phyloP scores from a whole-genome alignment of 495 filamentous ascomycete genomes.

The Penicillium flavigenum region DNA sequence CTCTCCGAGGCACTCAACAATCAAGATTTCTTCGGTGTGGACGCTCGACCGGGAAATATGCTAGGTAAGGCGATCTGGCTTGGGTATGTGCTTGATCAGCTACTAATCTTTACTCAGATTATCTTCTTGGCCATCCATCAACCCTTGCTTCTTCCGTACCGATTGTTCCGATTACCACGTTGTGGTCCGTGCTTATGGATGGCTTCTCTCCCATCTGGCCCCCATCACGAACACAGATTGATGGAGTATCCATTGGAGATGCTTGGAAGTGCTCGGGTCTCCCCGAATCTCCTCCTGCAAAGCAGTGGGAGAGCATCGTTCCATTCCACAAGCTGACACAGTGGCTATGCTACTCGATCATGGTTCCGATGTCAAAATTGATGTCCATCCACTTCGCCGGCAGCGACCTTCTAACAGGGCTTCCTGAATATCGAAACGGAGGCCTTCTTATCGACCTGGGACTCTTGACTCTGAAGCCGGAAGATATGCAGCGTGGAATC shows the following conservation, averaged over 20 bases:
- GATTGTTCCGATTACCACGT: constrained; percentile 83
- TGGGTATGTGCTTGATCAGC: constrained; percentile 2
- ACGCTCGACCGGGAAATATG: constrained; percentile 90
- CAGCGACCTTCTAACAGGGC: constrained; percentile 61
- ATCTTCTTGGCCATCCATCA: constrained; percentile 85
- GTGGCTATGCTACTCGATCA: constrained; percentile 72
- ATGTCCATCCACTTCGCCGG: constrained; percentile 65
- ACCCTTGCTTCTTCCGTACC: constrained; percentile 84
- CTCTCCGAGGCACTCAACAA: constrained; percentile 77
- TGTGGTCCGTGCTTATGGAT: constrained; percentile 89
- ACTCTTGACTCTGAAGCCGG: constrained; percentile 58
- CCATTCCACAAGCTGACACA: constrained; percentile 80
- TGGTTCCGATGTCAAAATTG: constrained; percentile 65
- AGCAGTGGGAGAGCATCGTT: constrained; percentile 89
- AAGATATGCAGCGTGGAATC: constrained; percentile 62
- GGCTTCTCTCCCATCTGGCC: constrained; percentile 90
- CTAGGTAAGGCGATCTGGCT: constrained; percentile 60
- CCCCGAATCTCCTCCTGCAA: constrained; percentile 67
- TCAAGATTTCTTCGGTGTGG: constrained; percentile 79
- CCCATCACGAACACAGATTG: constrained; percentile 78
- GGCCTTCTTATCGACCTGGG: constrained; percentile 68
- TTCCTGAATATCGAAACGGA: constrained; percentile 70
- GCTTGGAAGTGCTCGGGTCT: constrained; percentile 89
- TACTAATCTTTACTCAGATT: constrained; percentile 55
- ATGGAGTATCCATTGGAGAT: constrained; percentile 86